Base-by-base conservation (phyloP, 2,329 filamentous ascomycete genomes). In the Lachnellula suecica region DNA sequence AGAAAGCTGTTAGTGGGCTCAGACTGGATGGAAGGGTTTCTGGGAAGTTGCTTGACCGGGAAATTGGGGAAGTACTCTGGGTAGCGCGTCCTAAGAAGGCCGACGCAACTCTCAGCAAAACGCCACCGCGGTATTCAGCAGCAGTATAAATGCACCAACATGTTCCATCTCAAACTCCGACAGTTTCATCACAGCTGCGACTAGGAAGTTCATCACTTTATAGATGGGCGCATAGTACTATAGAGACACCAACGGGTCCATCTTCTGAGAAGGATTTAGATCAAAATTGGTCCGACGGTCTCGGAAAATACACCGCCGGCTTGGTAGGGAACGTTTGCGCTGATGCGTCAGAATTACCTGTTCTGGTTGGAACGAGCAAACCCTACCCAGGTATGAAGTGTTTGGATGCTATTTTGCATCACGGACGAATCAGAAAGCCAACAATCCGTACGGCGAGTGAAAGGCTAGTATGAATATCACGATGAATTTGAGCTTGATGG, bases 321-420 rank as follows among this genome's bases (percentile, higher is more conserved):
- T 75, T 93, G 89, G 79, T 84, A 91, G 59, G 91, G 69, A 72
- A 93, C 87, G n/a, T n/a, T n/a, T n/a, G n/a, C n/a, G 58, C 89
- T 89, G 59, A 83, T 77, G 73, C 87, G 77, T 65, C 89, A 87
- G 70, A 97, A 97, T n/a, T n/a, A n/a, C 70, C 91, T 85, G 72
- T 97, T 94, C 77, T 97, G 93, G 65, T 93, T 93, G 58, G 95
- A 82, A 2, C 92, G 96, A 45, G 93, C 93, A 67, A 97, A 91
- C 62, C 97, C 77, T 63, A 97, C 91, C 77, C 93, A n/a, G n/a
- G n/a, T n/a, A n/a, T n/a, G n/a, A n/a, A n/a, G n/a, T n/a, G n/a
- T n/a, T n/a, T n/a, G n/a, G n/a, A n/a, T n/a, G n/a, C n/a, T n/a
- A n/a, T n/a, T n/a, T n/a, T n/a, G n/a, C n/a, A n/a, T n/a, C n/a